phyloP scores from a whole-genome alignment of 1,284 basidiomycete species.

The Cutaneotrichosporon sp. region DNA sequence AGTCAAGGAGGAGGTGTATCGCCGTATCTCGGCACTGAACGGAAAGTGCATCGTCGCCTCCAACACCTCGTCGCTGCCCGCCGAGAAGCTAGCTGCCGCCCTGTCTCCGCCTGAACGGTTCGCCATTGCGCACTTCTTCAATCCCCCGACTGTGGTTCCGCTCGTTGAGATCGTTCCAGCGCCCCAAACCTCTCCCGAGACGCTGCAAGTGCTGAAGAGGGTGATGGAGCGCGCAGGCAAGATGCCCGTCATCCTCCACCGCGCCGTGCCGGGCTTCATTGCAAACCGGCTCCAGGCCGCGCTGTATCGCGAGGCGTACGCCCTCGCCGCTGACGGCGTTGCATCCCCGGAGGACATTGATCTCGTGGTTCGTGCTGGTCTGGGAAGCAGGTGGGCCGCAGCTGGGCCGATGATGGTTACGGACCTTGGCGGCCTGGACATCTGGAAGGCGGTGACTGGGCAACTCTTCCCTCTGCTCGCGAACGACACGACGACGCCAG shows the following conservation, averaged over 20 bases:
- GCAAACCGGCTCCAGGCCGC: constrained; percentile 17
- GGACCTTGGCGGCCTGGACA: constrained; percentile 12
- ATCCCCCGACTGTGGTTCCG: constrained; percentile 10
- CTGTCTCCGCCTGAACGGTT: constrained; percentile 3
- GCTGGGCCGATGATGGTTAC: constrained; percentile 14
- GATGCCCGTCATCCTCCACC: constrained; percentile 9
- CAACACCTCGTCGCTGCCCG: constrained; percentile 13
- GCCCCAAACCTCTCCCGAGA: neutral
- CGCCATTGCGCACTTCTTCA: constrained; percentile 18
- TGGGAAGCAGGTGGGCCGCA: constrained; percentile 12
- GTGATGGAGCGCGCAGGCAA: constrained; percentile 7
- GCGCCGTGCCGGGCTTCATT: constrained; percentile 14
- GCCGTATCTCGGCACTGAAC: constrained; percentile 5
- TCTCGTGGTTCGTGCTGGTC: constrained; percentile 9
- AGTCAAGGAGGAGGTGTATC: constrained; percentile 7
- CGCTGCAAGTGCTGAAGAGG: neutral
- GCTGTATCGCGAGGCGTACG: constrained; percentile 11
- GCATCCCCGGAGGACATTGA: constrained; percentile 12
- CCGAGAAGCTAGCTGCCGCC: neutral
- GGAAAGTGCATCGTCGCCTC: constrained; percentile 6
- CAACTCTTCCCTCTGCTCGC: constrained; percentile 12
- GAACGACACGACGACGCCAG: neutral
- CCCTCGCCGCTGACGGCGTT: constrained; percentile 11
- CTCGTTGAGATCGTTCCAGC: constrained; percentile 13
- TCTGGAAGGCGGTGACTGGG: constrained; percentile 13